Evolutionary conservation across 345 rosid species (phyloP).

Genomic region (Corchorus capsularis): DNA sequence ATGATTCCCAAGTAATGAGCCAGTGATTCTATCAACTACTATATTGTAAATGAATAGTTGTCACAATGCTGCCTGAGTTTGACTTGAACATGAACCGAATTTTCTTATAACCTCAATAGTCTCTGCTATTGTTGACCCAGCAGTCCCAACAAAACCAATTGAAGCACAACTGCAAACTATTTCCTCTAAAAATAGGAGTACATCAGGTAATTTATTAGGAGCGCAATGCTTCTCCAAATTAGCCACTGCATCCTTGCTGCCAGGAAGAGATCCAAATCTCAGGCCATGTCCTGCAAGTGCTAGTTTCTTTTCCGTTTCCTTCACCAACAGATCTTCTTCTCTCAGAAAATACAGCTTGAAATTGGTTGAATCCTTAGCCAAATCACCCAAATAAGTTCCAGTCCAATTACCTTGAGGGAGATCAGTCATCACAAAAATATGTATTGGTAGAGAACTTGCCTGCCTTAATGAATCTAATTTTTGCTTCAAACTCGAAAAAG

Average conservation of each 20-base stretch:
- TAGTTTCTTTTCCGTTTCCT: conserved; percentile 47
- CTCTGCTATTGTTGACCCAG: conserved; percentile 90
- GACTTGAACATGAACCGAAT: conserved; percentile 40
- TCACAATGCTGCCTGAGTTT: conserved; percentile 18
- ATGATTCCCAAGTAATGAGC: background rate
- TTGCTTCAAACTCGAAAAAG: conserved; percentile 62
- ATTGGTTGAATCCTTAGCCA: conserved; percentile 52
- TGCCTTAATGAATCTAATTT: conserved; percentile 60
- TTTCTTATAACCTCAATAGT: conserved; percentile 79
- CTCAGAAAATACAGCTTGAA: conserved; percentile 59
- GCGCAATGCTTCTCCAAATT: conserved; percentile 46
- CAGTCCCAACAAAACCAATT: conserved; percentile 89
- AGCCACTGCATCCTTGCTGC: conserved; percentile 30
- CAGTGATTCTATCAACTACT: background rate
- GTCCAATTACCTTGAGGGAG: conserved; percentile 88
- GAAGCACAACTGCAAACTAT: conserved; percentile 92
- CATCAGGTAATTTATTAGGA: conserved; percentile 44
- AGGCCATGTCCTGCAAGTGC: conserved; percentile 50
- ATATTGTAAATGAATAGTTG: background rate
- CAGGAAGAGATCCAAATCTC: conserved; percentile 42
- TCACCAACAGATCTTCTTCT: conserved; percentile 59
- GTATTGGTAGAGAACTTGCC: conserved; percentile 38
- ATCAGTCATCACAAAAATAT: conserved; percentile 89
- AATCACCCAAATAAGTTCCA: conserved; percentile 69
- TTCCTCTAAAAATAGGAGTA: conserved; percentile 78